phyloP scores from a whole-genome alignment of 345 rosid species.

The Populus nigra region DNA sequence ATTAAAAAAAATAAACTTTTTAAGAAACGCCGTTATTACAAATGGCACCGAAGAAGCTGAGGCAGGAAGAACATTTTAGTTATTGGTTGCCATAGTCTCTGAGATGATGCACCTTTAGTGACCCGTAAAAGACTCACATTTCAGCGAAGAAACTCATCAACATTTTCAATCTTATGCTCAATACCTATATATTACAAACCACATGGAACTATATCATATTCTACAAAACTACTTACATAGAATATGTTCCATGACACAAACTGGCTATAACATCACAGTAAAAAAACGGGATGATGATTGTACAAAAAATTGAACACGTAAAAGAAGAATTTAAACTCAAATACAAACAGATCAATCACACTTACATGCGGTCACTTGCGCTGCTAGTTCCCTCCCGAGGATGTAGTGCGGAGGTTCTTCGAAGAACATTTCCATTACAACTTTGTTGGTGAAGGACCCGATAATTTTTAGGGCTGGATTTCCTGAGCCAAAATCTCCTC shows the following conservation, averaged over 20 bases:
- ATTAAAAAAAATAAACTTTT: too few species aligned
- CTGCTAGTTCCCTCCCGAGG: slow-evolving; percentile 5
- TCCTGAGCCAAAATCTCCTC: neutral
- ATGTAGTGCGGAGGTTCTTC: neutral
- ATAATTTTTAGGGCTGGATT: neutral
- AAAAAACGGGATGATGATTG: slow-evolving; percentile 2
- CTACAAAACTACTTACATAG: slow-evolving; percentile 15
- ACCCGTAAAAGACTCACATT: neutral
- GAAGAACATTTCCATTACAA: neutral
- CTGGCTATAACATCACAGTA: neutral
- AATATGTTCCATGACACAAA: neutral
- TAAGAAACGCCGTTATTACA: too few species aligned
- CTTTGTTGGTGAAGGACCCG: neutral
- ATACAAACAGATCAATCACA: slow-evolving; percentile 21
- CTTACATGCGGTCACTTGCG: slow-evolving; percentile 14
- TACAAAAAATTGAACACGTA: neutral
- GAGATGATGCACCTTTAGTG: neutral
- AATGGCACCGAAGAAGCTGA: too few species aligned
- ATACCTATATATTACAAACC: neutral
- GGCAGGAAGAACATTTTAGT: too few species aligned
- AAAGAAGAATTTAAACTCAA: neutral
- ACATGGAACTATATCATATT: neutral
- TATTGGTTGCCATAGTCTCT: too few species aligned
- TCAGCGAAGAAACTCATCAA: too few species aligned
- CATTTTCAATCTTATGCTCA: neutral